Evolutionary conservation across 2,329 filamentous ascomycete genomes (phyloP), one percentile per base, ranked within the genome.

Genomic region (Pseudogymnoascus sp.): DNA sequence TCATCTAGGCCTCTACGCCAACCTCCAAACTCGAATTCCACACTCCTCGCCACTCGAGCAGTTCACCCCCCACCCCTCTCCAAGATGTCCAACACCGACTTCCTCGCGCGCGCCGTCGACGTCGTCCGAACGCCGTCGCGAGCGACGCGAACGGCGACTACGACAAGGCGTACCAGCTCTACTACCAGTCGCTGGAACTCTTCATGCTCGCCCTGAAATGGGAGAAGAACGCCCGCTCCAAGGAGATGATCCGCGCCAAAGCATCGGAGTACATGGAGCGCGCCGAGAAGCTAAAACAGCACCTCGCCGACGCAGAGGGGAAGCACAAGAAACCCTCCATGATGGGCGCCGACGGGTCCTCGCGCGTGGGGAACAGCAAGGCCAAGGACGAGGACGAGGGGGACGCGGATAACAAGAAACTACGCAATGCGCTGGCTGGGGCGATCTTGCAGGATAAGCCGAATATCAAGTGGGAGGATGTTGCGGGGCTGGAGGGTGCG

Each of bases 121-220:
- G 88, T 90, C 76, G 93, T 99, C 72, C 96, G 96, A 78, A 96
- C 78, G 95, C 95, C 69, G 97, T 99, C 80, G 93, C 96, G 75
- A 88, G 90, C 71, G 95, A 99, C 80, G 96, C 93, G 69, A 89
- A 90, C 52, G 93, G 91, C 74, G 91, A 97, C 75, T 99, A 99
- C 78, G 92, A 97, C 72, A 93, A 96, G 77, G 95, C 95, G 63
- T 97, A 97, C 76, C 90, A 96, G 74, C 83, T 89, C 66, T 99
- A 99, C 84, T 97, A 96, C 81, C 88, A 91, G 69, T 88, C 93
- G 60, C 89, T 99, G 70, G 93, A 99, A 78, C 86, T 97, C 63
- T 99, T 97, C 82, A 96, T 99, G 90, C 89, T 97, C 65, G 95
- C 95, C 35, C 83, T 99, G 65, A 99, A 99, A 82, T 99, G 93